These are phyloP conservation scores for Extremus antarcticus DNA, from an alignment of 495 filamentous ascomycete genomes.

Conservation along the genomic window DNA sequence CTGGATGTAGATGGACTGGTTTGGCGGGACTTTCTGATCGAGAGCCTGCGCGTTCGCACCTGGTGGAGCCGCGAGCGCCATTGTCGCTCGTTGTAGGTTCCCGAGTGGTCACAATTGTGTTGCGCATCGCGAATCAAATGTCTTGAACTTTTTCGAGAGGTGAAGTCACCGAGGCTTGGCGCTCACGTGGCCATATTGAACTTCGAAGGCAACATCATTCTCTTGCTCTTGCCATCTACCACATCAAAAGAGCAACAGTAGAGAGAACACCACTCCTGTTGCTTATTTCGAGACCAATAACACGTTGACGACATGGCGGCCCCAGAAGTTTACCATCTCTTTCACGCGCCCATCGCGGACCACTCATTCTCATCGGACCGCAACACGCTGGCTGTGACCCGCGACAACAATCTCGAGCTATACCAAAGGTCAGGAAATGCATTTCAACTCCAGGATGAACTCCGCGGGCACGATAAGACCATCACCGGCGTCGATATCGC, in stretches of 20 bases:
- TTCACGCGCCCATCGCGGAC: conserved; percentile 91
- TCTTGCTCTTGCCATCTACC: not conserved
- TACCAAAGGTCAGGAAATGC: conserved; percentile 63
- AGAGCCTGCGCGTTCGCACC: conserved; percentile 31
- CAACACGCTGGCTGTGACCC: conserved; percentile 77
- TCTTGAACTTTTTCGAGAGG: not conserved
- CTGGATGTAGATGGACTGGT: conserved; percentile 74
- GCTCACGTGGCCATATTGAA: not conserved
- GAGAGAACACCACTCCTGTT: conserved; percentile 53
- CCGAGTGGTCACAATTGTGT: too few relatives aligned
- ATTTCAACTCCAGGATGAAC: conserved; percentile 78
- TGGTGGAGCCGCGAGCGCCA: conserved; percentile 1
- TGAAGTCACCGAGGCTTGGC: not conserved
- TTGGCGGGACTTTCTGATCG: conserved; percentile 35
- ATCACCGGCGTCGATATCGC: conserved; percentile 96
- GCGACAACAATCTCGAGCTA: conserved; percentile 84
- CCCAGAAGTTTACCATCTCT: conserved; percentile 91
- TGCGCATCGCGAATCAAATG: not conserved
- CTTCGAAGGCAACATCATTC: not conserved
- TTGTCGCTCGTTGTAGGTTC: too few relatives aligned
- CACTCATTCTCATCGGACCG: conserved; percentile 94
- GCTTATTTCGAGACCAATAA: not conserved
- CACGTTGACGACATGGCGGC: conserved; percentile 51
- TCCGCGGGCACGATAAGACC: conserved; percentile 92
- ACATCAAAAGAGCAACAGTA: conserved; percentile 54